Evolutionary conservation across 2,329 filamentous ascomycete genomes (phyloP).

Genomic region (Aspergillus pseudonomiae): DNA sequence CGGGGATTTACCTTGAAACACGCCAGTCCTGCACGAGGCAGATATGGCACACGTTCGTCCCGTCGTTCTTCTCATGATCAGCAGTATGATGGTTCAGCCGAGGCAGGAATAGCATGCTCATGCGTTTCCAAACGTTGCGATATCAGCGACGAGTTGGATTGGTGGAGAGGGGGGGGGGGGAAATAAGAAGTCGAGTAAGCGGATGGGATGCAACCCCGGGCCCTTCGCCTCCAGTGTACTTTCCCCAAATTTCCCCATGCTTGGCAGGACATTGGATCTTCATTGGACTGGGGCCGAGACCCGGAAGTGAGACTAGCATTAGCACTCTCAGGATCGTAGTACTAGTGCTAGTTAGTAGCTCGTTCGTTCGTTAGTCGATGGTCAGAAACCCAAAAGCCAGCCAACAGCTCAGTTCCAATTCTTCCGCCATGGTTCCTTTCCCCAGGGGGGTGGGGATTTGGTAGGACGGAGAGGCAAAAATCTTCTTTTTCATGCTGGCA

Average conservation of each 20-base stretch:
- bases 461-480: not conserved
- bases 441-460: not conserved
- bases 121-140: not conserved
- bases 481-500: not conserved
- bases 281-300: slow-evolving; percentile 13
- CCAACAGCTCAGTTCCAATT: not conserved
- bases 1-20: not conserved
- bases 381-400: not conserved
- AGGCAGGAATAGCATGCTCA: not conserved
- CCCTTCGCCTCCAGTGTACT: not conserved
- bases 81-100: not conserved
- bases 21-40: not conserved
- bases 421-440: not conserved
- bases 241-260: slow-evolving; percentile 23
- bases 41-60: not conserved
- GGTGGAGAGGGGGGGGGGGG: not conserved
- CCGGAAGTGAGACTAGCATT: slow-evolving; percentile 10
- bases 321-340: not conserved
- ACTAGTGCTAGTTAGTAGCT: too few relatives aligned
- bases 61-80: not conserved
- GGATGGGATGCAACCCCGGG: slow-evolving; percentile 7
- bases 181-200: not conserved
- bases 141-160: not conserved
- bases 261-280: slow-evolving; percentile 9
- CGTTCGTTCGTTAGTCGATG: too few relatives aligned